Evolutionary conservation across 371 early-diverging fungal species (phyloP), one percentile per base, ranked within the genome.

Genomic region (Mortierella sp.): DNA sequence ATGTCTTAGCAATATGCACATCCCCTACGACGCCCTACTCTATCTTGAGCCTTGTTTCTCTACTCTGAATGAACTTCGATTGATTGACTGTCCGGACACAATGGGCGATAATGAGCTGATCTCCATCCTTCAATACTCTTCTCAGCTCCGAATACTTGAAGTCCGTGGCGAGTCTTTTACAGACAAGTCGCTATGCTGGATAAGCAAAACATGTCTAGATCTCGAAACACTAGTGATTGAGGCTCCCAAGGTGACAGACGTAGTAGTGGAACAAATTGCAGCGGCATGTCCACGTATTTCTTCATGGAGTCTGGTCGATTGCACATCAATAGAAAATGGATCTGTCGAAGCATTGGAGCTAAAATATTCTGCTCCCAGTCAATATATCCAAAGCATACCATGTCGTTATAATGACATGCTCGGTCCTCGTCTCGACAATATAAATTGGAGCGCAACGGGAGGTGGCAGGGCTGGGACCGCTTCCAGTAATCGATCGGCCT

Each of bases 161-260:
- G 22, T 81, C 8, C 81, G 67, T 21, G 76, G 81, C 57, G 72
- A 81, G n/a, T 62, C 60, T 24, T 75, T 81, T 52, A 81, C 81
- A 22, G 81, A 81, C 41, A 52, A 66, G 55, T 81, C 81, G 1
- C 75, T 81, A 2, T 28, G 50, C 33, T 69, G 67, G 64, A 75
- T 81, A 48, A 58, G 61, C 4, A 69, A 41, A 19, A 45, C 63
- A 0, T 75, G 81, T 70, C 16, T 58, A 15, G 58, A 58, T 4
- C 70, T 81, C 13, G 72, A 75, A 45, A 36, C 45, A 1, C 50
- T 81, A 36, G 52, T 69, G 57, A 53, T 81, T 6, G 72, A 72
- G 38, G 59, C 69, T 0, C 81, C 81, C 24, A 45, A 47, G 41
- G 65, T 81, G 72, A 72, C 76, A 0, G 72, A 75, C 33, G 24